Percentiles rank a stretch among this genome's conserved stretches.
Conservation (phyloP, 768 basidiomycete genomes). For the Mycena indigotica region DNA sequence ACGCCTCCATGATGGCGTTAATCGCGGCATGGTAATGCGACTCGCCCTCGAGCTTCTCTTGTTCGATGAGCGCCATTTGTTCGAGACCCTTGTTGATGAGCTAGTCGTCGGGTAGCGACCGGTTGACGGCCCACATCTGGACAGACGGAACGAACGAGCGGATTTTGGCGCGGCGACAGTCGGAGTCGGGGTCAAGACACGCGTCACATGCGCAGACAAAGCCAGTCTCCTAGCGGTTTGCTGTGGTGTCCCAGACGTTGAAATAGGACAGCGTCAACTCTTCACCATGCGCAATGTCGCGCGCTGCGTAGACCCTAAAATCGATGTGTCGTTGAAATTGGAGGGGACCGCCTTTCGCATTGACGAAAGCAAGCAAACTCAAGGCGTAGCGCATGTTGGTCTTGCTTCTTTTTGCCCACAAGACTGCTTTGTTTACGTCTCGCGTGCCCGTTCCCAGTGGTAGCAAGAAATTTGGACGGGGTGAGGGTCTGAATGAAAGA, state of each 20-base stretch:
- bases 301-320: slow-evolving; percentile 33
- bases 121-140: background rate
- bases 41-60: background rate
- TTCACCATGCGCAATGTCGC: slow-evolving; percentile 35
- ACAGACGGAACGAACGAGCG: background rate
- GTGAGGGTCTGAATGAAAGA: too few species aligned
- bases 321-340: slow-evolving; percentile 28
- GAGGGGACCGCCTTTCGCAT: too few species aligned
- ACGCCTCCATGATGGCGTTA: background rate
- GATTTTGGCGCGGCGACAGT: slow-evolving; percentile 2
- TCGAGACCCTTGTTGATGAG: background rate
- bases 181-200: slow-evolving; percentile 25
- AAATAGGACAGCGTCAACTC: slow-evolving; percentile 36
- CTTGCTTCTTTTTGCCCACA: too few species aligned
- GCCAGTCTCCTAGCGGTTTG: slow-evolving; percentile 28
- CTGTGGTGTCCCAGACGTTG: slow-evolving; percentile 9
- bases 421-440: too few species aligned
- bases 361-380: too few species aligned
- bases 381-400: too few species aligned
- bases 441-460: too few species aligned
- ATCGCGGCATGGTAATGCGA: background rate
- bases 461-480: too few species aligned
- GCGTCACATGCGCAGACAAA: slow-evolving; percentile 35
- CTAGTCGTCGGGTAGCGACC: background rate
- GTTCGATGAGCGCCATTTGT: background rate